A percentile compares a stretch with the other conserved stretches of the same genome.
These are phyloP conservation scores for Cadophora sp. DNA, from an alignment of 2,329 filamentous ascomycete species.

Conservation along the genomic window DNA sequence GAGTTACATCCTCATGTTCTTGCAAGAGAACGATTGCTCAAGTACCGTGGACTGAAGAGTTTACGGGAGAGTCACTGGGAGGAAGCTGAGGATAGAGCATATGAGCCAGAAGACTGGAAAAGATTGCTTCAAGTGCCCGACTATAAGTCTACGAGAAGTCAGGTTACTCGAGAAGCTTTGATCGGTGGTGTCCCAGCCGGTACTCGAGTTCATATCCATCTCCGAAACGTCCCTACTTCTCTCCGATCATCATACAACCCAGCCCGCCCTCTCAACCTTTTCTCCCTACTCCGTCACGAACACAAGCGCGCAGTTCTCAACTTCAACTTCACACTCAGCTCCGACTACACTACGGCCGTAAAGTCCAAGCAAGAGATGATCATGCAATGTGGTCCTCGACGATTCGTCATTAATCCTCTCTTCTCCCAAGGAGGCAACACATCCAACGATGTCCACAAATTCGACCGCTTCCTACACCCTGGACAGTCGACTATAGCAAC, in stretches of 20 bases:
- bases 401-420: constrained; percentile 86
- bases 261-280: constrained; percentile 71
- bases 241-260: constrained; percentile 61
- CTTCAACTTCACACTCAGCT: constrained; percentile 85
- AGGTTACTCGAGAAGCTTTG: constrained; percentile 79
- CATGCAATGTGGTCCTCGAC: constrained; percentile 86
- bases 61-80: constrained; percentile 89
- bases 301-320: constrained; percentile 93
- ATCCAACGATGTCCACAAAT: constrained; percentile 97
- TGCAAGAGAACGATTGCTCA: constrained; percentile 82
- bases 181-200: constrained; percentile 88
- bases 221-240: constrained; percentile 64
- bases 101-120: constrained; percentile 90
- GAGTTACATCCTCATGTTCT: constrained; percentile 88
- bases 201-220: constrained; percentile 80
- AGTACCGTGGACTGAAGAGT: constrained; percentile 92
- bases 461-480: constrained; percentile 88
- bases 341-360: constrained; percentile 76
- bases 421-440: constrained; percentile 91
- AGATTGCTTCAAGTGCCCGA: constrained; percentile 87
- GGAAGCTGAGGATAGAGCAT: constrained; percentile 81
- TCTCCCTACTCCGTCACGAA: constrained; percentile 91
- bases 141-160: constrained; percentile 83
- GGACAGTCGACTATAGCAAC: constrained; percentile 88
- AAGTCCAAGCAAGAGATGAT: constrained; percentile 93